Evolutionary conservation across 2,329 filamentous ascomycete genomes (phyloP), one percentile per base, ranked within the genome.

Genomic region (Claviceps pazoutovae): DNA sequence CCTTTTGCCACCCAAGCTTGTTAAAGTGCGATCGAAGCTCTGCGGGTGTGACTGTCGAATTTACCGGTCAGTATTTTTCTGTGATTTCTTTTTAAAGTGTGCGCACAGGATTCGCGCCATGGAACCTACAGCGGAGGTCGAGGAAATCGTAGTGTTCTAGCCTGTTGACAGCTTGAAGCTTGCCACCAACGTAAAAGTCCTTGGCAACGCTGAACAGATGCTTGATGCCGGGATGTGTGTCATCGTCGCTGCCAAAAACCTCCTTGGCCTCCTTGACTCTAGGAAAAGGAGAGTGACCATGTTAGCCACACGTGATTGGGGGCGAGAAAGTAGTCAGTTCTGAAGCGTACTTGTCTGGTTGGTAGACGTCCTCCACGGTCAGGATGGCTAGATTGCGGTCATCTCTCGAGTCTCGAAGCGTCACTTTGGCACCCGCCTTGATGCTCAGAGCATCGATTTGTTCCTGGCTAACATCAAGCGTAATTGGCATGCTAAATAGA

Each of bases 61-160:
- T 53, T 13, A 13, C 16, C 17, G n/a, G 48, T 50, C 41, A 50
- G 42, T 11, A 16, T 11, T 11, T 23, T 23, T 38, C 11, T 7
- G 16, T 2, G 6, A 34, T 34, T 4, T 11, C 3, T 34, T 11
- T 34, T 34, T 11, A 34, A 11, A 34, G 30, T 34, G 30, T 4
- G 30, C 30, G 30, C 30, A 8, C 30, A 34, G 30, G 17, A 30
- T 17, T 39, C 6, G 17, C 5, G 7, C 14, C 14, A 9, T 16
- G 2, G 5, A 6, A 69, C 84, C 70, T 77, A 88, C 86, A 97
- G 75, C 93, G 83, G 54, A 97, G 81, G 64, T 87, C 93, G 60
- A 97, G 88, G 74, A 97, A 97, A 75, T 98, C 93, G 75, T 98
- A 98, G 78, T 98, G 93, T 74, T 94, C 89, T 55, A 95, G 79